Conservation (phyloP, 768 basidiomycete genomes). For the Pulveroboletus sp. region DNA sequence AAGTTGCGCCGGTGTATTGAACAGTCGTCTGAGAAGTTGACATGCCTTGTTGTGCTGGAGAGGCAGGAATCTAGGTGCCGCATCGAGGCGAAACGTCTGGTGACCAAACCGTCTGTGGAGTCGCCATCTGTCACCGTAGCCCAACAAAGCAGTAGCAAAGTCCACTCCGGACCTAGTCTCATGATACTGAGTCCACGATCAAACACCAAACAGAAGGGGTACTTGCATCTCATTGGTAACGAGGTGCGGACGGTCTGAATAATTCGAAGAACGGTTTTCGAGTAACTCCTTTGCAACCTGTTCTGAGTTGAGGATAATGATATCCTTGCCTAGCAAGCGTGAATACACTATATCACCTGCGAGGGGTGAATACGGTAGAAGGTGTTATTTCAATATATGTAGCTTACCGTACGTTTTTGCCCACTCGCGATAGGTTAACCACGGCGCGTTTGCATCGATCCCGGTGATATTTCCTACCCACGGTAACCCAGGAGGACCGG, state of each 20-base stretch:
- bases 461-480: conserved; percentile 8
- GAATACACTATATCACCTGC: conserved; percentile 6
- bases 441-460: background rate
- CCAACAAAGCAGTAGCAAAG: conserved; percentile 10
- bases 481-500: conserved; percentile 7
- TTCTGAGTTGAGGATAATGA: conserved; percentile 13
- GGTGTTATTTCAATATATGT: no score
- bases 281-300: conserved; percentile 5
- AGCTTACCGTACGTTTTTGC: conserved; percentile 4
- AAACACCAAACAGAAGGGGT: background rate
- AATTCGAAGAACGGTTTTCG: conserved; percentile 7
- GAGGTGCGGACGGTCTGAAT: conserved; percentile 10
- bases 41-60: conserved; percentile 28
- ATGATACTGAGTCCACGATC: background rate
- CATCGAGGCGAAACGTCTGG: conserved; percentile 11
- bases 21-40: conserved; percentile 29
- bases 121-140: conserved; percentile 25
- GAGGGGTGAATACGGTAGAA: background rate
- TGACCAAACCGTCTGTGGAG: conserved; percentile 21
- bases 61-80: conserved; percentile 22
- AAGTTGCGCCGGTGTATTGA: conserved; percentile 32
- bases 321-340: conserved; percentile 2
- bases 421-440: conserved; percentile 9
- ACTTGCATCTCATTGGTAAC: conserved; percentile 1
- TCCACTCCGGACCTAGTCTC: conserved; percentile 15